Evolutionary conservation across 495 filamentous ascomycete genomes (phyloP).

Genomic region (Aspergillus mulundensis): DNA sequence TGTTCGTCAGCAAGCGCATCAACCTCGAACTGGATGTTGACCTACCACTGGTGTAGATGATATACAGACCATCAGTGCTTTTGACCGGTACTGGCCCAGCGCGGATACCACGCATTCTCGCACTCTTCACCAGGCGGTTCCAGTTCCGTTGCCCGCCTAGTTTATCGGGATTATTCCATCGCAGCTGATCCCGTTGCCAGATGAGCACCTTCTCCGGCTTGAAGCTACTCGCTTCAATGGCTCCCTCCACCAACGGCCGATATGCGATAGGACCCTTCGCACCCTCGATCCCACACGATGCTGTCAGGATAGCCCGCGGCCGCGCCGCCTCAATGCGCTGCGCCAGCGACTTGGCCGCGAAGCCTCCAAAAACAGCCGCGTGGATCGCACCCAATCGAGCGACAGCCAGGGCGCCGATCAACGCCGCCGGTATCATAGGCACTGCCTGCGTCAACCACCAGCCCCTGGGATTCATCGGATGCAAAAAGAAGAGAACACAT

Average conservation of each 20-base stretch:
- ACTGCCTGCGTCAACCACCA: constrained; percentile 43
- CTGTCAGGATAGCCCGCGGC: constrained; percentile 75
- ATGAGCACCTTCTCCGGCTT: constrained; percentile 66
- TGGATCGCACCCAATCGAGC: constrained; percentile 83
- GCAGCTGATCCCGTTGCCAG: constrained; percentile 73
- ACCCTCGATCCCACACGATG: constrained; percentile 90
- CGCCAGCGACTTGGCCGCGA: constrained; percentile 73
- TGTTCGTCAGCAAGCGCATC: constrained; percentile 9
- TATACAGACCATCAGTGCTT: constrained; percentile 75
- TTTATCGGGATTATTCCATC: constrained; percentile 65
- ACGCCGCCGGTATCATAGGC: constrained; percentile 91
- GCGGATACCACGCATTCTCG: constrained; percentile 57
- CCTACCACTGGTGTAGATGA: constrained; percentile 78
- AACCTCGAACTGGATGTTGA: not conserved
- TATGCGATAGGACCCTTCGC: constrained; percentile 70
- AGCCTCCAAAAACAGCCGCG: constrained; percentile 89
- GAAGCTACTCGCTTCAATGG: constrained; percentile 52
- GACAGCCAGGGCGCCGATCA: constrained; percentile 80
- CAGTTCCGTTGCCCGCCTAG: constrained; percentile 68
- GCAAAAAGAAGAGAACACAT: constrained; percentile 18
- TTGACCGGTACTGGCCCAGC: constrained; percentile 70
- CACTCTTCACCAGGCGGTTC: constrained; percentile 70
- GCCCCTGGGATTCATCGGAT: not conserved
- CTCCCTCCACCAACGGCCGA: constrained; percentile 66
- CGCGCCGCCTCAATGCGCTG: constrained; percentile 83